Evolutionary conservation across 768 basidiomycete species (phyloP).

Genomic region (Rhodosporidiobolus odoratus): DNA sequence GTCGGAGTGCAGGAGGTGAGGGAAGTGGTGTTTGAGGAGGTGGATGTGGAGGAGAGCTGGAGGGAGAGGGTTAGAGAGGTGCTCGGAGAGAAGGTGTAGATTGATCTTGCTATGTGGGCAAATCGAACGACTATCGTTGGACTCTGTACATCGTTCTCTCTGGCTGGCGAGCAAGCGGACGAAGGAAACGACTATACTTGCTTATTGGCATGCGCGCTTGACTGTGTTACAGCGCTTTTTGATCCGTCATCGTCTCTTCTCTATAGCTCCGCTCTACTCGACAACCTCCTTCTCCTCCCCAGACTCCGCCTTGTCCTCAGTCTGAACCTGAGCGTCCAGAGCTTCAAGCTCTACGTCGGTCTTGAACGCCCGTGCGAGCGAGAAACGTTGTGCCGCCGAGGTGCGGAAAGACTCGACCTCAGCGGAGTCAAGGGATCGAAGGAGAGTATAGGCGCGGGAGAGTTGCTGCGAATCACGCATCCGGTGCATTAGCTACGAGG

Average conservation of each 20-base stretch:
- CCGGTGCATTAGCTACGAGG: not conserved
- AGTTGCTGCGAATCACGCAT: constrained; percentile 59
- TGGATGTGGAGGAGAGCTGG: not conserved
- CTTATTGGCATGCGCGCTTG: too few relatives aligned
- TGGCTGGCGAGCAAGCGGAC: too few relatives aligned
- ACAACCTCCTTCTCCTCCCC: constrained; percentile 9
- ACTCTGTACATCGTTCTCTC: too few relatives aligned
- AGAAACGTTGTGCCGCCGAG: constrained; percentile 56
- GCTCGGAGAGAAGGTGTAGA: not conserved
- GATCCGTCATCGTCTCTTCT: too few relatives aligned
- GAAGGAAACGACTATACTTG: too few relatives aligned
- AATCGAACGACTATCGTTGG: not conserved
- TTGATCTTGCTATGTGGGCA: too few relatives aligned
- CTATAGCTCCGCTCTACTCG: not conserved
- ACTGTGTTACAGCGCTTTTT: too few relatives aligned
- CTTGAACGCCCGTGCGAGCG: constrained; percentile 65
- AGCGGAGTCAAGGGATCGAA: constrained; percentile 45
- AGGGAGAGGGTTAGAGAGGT: not conserved
- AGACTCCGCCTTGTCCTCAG: not conserved
- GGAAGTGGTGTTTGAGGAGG: not conserved
- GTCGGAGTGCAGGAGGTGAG: not conserved
- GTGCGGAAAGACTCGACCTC: constrained; percentile 59
- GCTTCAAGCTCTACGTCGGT: constrained; percentile 52
- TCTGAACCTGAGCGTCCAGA: not conserved
- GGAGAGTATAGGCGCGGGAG: constrained; percentile 8